phyloP scores from a whole-genome alignment of 202 grass and related monocot species.

The Musa balbisiana region DNA sequence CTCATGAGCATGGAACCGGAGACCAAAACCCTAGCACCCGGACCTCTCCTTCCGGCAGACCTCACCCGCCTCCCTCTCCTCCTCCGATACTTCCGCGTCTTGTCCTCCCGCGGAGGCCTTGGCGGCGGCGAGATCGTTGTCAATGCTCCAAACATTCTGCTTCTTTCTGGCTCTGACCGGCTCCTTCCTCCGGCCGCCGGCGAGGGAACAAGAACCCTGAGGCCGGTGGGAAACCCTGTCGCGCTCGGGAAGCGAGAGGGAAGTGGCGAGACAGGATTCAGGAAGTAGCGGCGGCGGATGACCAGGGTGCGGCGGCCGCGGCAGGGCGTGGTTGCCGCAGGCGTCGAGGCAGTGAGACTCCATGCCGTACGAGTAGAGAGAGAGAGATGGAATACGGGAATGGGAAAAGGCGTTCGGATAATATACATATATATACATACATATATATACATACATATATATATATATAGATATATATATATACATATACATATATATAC shows the following conservation, averaged over 20 bases:
- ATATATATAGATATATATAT: no score
- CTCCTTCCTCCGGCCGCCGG: constrained; percentile 7
- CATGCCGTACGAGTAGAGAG: constrained; percentile 29
- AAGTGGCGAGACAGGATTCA: neutral
- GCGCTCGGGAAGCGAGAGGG: neutral
- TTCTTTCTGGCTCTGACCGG: constrained; percentile 43
- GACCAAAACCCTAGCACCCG: constrained; percentile 44
- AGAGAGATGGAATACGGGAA: no score
- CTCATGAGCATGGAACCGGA: constrained; percentile 83
- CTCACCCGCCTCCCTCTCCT: constrained; percentile 24
- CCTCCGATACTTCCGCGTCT: neutral
- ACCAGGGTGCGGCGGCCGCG: neutral
- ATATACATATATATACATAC: no score
- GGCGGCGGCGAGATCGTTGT: constrained; percentile 49
- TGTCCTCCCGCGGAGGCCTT: constrained; percentile 13
- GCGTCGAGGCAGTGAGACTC: constrained; percentile 54
- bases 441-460: no score
- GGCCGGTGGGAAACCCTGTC: neutral
- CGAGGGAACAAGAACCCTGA: constrained; percentile 14
- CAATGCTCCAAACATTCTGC: constrained; percentile 91
- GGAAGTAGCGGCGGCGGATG: neutral
- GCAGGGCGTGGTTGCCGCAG: constrained; percentile 27
- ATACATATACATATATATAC: no score
- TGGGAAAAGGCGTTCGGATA: neutral
- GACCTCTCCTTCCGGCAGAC: constrained; percentile 28